Evolutionary conservation across 352 stramenopile species (phyloP).

Genomic region (Pythium biforme): DNA sequence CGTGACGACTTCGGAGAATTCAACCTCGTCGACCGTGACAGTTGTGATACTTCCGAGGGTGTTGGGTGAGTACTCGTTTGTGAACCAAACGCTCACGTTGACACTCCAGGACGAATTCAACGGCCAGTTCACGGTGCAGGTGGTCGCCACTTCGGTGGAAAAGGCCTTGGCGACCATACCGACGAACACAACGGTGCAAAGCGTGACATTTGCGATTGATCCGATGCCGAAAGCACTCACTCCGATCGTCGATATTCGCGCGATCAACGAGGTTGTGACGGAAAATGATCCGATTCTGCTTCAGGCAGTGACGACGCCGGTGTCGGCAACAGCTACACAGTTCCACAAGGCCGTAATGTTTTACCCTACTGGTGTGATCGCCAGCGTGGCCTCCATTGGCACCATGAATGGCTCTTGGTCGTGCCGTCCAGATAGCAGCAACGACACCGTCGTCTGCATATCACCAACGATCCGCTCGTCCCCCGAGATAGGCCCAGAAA

Average conservation of each 20-base stretch:
- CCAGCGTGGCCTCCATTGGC: not conserved
- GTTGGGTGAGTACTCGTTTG: not conserved
- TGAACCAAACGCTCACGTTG: conserved; percentile 1
- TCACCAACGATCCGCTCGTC: not conserved
- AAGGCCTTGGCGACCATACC: not conserved
- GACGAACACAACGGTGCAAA: not conserved
- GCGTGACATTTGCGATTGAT: not conserved
- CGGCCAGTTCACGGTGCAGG: conserved; percentile 6
- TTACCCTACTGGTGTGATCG: conserved; percentile 8
- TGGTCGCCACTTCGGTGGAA: conserved; percentile 13
- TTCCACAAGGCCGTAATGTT: conserved; percentile 19
- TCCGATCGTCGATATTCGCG: not conserved
- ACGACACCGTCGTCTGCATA: not conserved
- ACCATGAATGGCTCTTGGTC: not conserved
- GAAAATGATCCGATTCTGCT: conserved; percentile 9
- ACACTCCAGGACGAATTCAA: conserved; percentile 15
- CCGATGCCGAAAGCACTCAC: conserved; percentile 16
- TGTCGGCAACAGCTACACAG: not conserved
- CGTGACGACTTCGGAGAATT: not conserved
- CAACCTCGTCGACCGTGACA: not conserved
- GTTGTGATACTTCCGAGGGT: conserved; percentile 5
- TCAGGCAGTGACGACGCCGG: not conserved
- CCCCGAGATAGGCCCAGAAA: not conserved
- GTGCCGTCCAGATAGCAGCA: not conserved
- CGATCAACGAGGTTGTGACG: not conserved